phyloP scores from a whole-genome alignment of 768 basidiomycete species.

The Xanthoconium stramineum region DNA sequence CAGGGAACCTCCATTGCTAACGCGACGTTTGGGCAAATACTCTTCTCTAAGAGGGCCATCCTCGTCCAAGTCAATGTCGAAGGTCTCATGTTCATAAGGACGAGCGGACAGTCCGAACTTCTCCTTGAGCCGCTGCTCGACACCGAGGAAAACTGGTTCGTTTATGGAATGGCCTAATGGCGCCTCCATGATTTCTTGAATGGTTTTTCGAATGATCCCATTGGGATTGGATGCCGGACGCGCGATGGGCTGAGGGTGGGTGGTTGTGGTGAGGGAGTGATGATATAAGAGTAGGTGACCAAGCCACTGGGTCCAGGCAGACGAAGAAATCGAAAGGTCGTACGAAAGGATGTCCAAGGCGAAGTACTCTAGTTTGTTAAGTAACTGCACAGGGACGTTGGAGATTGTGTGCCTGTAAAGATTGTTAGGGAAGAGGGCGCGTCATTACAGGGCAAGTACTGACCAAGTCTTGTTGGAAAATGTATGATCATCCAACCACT shows the following conservation, averaged over 20 bases:
- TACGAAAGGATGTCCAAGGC: slow-evolving; percentile 69
- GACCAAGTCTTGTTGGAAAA: slow-evolving; percentile 90
- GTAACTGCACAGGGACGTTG: slow-evolving; percentile 61
- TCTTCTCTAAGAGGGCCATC: slow-evolving; percentile 81
- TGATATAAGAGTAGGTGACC: slow-evolving; percentile 63
- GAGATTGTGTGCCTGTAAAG: slow-evolving; percentile 72
- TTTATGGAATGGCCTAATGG: slow-evolving; percentile 32
- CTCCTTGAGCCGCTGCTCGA: slow-evolving; percentile 62
- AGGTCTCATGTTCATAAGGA: slow-evolving; percentile 41
- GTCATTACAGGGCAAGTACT: slow-evolving; percentile 17
- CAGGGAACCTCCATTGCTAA: slow-evolving; percentile 15
- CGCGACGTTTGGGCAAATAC: slow-evolving; percentile 70
- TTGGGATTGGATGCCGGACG: slow-evolving; percentile 73
- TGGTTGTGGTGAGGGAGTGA: slow-evolving; percentile 53
- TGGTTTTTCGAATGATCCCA: slow-evolving; percentile 60
- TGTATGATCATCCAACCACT: slow-evolving; percentile 86
- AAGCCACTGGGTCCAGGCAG: slow-evolving; percentile 73
- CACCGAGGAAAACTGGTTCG: slow-evolving; percentile 68
- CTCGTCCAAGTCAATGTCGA: slow-evolving; percentile 79
- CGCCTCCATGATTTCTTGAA: slow-evolving; percentile 66
- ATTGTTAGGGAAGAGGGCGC: slow-evolving; percentile 1
- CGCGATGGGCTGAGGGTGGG: slow-evolving; percentile 71
- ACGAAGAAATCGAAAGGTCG: slow-evolving; percentile 62
- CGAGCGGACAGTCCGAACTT: slow-evolving; percentile 44
- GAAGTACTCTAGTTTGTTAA: slow-evolving; percentile 71